Conservation (phyloP, 345 rosid genomes). For the Orychophragmus violaceus region DNA sequence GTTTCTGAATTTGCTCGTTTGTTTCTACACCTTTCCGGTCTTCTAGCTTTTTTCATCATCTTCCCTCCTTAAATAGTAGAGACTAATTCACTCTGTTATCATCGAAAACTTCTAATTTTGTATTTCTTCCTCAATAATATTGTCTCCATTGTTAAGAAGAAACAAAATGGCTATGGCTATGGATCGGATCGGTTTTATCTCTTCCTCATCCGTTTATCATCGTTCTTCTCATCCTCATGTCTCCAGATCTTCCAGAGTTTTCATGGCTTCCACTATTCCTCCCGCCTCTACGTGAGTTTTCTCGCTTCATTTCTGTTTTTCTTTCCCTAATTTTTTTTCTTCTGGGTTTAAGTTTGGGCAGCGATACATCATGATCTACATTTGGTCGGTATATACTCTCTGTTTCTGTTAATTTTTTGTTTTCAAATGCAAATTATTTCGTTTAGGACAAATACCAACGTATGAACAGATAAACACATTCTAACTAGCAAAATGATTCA, state of each 20-base stretch:
- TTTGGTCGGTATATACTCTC: not conserved
- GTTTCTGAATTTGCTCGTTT: conserved; percentile 18
- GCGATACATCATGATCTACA: not conserved
- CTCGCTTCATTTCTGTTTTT: not conserved
- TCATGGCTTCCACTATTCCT: conserved; percentile 29
- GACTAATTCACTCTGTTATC: conserved; percentile 17
- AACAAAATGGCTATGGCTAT: conserved; percentile 15
- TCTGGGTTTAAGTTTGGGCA: not conserved
- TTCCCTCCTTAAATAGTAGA: not conserved
- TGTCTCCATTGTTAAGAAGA: not conserved
- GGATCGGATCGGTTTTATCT: conserved; percentile 21
- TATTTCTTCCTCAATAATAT: not conserved
- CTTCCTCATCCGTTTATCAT: conserved; percentile 11
- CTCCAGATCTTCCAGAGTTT: not conserved
- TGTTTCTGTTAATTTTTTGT: not conserved
- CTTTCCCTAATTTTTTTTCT: not conserved
- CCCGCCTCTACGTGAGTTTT: conserved; percentile 25
- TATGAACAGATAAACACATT: not conserved
- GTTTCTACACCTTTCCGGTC: not conserved
- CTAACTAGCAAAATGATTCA: not conserved
- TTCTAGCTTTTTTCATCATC: not conserved
- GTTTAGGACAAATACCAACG: not conserved
- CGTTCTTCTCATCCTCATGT: not conserved
- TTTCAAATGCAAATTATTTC: not conserved
- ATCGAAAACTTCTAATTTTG: conserved; percentile 7